phyloP scores from a whole-genome alignment of 176 grass and related monocot genomes.

The Triticum urartu region DNA sequence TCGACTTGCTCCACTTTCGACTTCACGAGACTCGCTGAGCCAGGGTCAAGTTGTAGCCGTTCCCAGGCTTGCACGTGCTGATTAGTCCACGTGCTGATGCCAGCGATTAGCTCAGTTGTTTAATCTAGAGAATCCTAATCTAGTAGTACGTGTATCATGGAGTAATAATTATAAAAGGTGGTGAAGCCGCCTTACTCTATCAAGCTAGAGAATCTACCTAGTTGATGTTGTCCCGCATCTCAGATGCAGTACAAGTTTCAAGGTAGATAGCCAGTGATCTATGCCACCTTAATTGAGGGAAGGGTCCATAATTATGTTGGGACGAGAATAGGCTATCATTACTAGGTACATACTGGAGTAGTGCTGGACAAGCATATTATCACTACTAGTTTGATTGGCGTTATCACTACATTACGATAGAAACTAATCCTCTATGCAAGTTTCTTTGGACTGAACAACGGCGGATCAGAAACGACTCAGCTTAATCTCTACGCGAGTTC shows the following conservation, averaged over 20 bases:
- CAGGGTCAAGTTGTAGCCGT: conserved; percentile 31
- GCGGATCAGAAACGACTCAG: background rate
- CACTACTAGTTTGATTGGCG: background rate
- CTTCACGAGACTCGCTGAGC: conserved; percentile 14
- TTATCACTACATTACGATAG: background rate
- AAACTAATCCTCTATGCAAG: background rate
- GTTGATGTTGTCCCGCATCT: conserved; percentile 36
- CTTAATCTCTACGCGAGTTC: background rate
- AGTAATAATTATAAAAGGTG: background rate
- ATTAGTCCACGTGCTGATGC: conserved; percentile 48
- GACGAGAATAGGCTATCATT: background rate
- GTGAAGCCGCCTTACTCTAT: conserved; percentile 38
- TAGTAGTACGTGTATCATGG: conserved; percentile 24
- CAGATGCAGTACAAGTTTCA: conserved; percentile 46
- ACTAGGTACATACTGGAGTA: background rate
- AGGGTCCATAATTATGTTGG: conserved; percentile 35
- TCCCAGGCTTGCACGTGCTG: conserved; percentile 34
- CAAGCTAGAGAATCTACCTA: conserved; percentile 48
- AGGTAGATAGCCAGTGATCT: conserved; percentile 42
- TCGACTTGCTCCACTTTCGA: conserved; percentile 3
- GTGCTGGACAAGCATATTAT: background rate
- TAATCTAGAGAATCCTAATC: background rate
- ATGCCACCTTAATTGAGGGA: conserved; percentile 44
- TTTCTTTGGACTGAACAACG: background rate
- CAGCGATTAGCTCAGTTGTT: conserved; percentile 1